Conservation (phyloP, 2,329 filamentous ascomycete genomes). For the Exserohilum turcica region DNA sequence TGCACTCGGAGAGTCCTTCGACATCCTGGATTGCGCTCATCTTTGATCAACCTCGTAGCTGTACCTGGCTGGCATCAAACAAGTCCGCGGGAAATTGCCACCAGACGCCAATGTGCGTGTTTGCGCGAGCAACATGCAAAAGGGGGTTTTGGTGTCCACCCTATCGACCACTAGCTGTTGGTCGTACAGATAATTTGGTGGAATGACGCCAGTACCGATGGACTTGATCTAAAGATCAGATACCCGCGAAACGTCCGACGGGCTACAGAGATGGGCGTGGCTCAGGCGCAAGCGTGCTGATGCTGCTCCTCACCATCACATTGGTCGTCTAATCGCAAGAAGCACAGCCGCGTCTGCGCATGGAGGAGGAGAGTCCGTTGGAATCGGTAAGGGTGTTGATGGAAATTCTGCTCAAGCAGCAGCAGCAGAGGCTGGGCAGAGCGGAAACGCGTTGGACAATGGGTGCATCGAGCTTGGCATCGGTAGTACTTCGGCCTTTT, state of each 20-base stretch:
- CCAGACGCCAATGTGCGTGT: constrained; percentile 6
- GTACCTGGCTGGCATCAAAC: neutral
- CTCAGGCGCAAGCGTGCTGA: neutral
- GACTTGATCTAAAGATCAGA: neutral
- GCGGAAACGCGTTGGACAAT: constrained; percentile 1
- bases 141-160: neutral
- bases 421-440: constrained; percentile 2
- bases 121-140: neutral
- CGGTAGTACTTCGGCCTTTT: constrained; percentile 7
- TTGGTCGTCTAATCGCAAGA: constrained; percentile 2
- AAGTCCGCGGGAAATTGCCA: neutral
- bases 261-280: neutral
- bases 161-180: neutral
- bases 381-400: constrained; percentile 2
- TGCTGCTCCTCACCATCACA: neutral
- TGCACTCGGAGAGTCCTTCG: constrained; percentile 40
- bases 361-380: neutral
- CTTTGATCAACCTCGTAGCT: neutral
- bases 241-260: neutral
- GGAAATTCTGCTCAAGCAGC: constrained; percentile 19
- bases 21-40: constrained; percentile 29
- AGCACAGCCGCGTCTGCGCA: neutral
- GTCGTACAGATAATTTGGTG: constrained; percentile 1
- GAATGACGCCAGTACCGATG: neutral
- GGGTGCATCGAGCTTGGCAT: constrained; percentile 8